A percentile compares a stretch with the other conserved stretches of the same genome.
Evolutionary conservation across 768 basidiomycete species (phyloP).

Genomic region (Tephrocybe rancida): DNA sequence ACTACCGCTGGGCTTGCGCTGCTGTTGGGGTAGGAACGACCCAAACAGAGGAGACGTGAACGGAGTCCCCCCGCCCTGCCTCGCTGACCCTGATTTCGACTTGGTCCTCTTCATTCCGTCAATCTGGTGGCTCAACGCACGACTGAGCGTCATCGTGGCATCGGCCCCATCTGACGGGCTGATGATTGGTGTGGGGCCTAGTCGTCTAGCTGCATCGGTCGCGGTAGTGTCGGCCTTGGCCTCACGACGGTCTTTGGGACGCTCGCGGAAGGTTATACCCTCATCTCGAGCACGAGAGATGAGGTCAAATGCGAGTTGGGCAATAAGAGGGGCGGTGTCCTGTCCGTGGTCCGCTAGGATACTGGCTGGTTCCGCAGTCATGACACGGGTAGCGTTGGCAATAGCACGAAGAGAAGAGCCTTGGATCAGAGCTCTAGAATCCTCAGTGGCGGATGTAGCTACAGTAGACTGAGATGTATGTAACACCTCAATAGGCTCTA

Average conservation of each 20-base stretch:
- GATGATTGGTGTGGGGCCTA: conserved; percentile 44
- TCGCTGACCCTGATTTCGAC: conserved; percentile 33
- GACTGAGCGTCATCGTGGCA: conserved; percentile 45
- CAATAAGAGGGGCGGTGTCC: conserved; percentile 64
- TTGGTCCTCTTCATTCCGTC: conserved; percentile 33
- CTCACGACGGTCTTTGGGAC: conserved; percentile 51
- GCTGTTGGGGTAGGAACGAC: conserved; percentile 56
- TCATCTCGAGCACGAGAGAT: conserved; percentile 70
- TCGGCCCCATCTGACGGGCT: conserved; percentile 43
- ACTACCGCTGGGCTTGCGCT: conserved; percentile 38
- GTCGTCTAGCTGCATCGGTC: conserved; percentile 24
- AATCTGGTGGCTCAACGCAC: conserved; percentile 43
- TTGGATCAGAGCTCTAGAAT: conserved; percentile 42
- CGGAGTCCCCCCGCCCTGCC: conserved; percentile 33
- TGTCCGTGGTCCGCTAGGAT: conserved; percentile 72
- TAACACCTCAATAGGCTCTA: conserved; percentile 30
- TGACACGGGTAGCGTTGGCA: conserved; percentile 82
- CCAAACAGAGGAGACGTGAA: conserved; percentile 64
- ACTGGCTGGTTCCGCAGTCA: conserved; percentile 77
- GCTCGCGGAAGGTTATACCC: conserved; percentile 49
- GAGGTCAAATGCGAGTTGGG: conserved; percentile 65
- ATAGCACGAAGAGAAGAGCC: conserved; percentile 76
- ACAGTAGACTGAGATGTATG: conserved; percentile 20
- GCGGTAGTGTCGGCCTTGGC: conserved; percentile 17
- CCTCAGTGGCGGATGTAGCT: conserved; percentile 23